Evolutionary conservation across 129 eudicot species (phyloP).

Genomic region (Artemisia annua): DNA sequence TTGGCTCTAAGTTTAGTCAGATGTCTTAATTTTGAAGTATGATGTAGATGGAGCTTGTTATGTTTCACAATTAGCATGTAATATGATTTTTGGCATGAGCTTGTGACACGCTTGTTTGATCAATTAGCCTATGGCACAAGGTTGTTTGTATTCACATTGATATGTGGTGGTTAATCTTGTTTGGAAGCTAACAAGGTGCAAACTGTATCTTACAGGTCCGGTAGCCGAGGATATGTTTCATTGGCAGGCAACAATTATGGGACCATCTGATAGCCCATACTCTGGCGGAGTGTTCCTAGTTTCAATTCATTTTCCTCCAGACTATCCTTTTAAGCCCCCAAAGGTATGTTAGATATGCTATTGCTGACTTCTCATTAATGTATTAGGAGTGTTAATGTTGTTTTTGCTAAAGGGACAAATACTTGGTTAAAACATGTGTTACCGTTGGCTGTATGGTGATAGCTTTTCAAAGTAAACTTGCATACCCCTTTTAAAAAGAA

Average conservation of each 20-base stretch:
- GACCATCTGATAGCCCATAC: slow-evolving; percentile 77
- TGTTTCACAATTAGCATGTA: too few relatives aligned
- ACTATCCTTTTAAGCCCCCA: slow-evolving; percentile 73
- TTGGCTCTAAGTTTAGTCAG: too few relatives aligned
- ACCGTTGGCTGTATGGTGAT: too few relatives aligned
- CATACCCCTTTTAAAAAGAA: too few relatives aligned
- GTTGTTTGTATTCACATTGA: not conserved
- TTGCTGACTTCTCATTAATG: not conserved
- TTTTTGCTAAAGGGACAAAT: not conserved
- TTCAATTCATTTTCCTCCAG: slow-evolving; percentile 69
- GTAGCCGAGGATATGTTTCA: slow-evolving; percentile 80
- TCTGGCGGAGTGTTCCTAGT: slow-evolving; percentile 73
- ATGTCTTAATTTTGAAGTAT: too few relatives aligned
- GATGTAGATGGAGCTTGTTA: too few relatives aligned
- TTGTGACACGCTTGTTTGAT: not conserved
- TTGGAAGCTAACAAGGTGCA: not conserved
- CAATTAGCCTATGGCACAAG: not conserved
- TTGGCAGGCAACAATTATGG: slow-evolving; percentile 77
- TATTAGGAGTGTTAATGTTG: not conserved
- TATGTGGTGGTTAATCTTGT: not conserved
- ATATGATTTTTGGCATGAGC: not conserved
- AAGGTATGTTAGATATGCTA: slow-evolving; percentile 51
- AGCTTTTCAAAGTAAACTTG: too few relatives aligned
- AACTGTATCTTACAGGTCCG: slow-evolving; percentile 46
- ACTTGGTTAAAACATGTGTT: not conserved